Base-by-base conservation (phyloP, 2,329 filamentous ascomycete genomes). In the Microascus cirrosus region DNA sequence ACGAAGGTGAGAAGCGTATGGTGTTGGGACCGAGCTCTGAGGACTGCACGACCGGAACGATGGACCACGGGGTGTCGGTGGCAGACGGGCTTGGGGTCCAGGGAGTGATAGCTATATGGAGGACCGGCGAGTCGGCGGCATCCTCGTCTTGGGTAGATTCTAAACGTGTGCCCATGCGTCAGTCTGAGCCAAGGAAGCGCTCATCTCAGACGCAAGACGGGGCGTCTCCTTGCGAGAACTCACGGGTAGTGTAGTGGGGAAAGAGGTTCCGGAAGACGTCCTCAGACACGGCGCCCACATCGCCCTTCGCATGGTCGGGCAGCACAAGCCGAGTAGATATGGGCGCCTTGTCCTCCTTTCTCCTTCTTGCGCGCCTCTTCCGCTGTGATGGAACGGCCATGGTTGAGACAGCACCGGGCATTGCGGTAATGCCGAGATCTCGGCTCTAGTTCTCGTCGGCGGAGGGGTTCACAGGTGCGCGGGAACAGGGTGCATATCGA, bases 221-320 rank as follows among this genome's bases (percentile, higher is more conserved):
- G 22, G 2, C 15, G 39, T 15, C 18, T 45, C 6, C 39, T 18
- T 18, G 39, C 22, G 22, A 22, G 42, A 25, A 77, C 80, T 70
- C 69, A 84, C 81, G 70, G 67, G 76, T 65, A 63, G 73, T 71
- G 64, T 80, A 66, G 64, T 83, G 74, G 61, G 89, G 85, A 73
- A 95, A 91, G 56, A 97, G 79, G 67, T 95, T 88, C 53, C 80
- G 77, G 66, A 92, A 90, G 56, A 99, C 78, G 70, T 96, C 90
- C 65, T 90, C 86, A 13, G 93, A 96, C 57, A 97, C 73, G 62
- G 94, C 82, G 62, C 91, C 94, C 61, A 92, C 80, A 68, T 96
- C 90, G 57, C 89, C 90, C 72, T 87, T 89, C 65, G 95, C 79
- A 69, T 88, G 86, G 68, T 91, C 88, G 71, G 96, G 91, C 59